phyloP scores from a whole-genome alignment of 1,284 basidiomycete genomes.

The Pyrrhoderma noxium region DNA sequence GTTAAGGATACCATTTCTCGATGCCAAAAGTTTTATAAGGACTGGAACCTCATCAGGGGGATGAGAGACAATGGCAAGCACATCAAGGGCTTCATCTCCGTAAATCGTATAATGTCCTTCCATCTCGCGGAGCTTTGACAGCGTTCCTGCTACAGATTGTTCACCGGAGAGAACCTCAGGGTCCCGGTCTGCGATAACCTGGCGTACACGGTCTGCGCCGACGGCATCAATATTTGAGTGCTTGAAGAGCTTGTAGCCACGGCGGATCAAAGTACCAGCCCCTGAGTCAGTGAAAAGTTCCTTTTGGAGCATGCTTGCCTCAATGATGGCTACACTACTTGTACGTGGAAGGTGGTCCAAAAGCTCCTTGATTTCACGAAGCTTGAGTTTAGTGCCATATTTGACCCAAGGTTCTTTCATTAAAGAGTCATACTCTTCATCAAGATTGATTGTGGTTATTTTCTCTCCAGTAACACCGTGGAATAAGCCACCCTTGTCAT shows the following conservation, averaged over 20 bases:
- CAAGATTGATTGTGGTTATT: slow-evolving; percentile 92
- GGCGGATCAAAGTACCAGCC: slow-evolving; percentile 94
- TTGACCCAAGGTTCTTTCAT: slow-evolving; percentile 99
- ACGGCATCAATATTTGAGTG: slow-evolving; percentile 76
- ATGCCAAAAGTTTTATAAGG: slow-evolving; percentile 87
- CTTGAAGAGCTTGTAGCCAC: slow-evolving; percentile 97
- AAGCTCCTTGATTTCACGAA: slow-evolving; percentile 98
- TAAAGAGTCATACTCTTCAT: slow-evolving; percentile 95
- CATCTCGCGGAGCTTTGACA: slow-evolving; percentile 71
- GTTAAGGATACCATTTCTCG: slow-evolving; percentile 86
- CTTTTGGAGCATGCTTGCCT: slow-evolving; percentile 88
- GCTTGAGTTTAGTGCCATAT: slow-evolving; percentile 98
- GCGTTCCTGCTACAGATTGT: slow-evolving; percentile 85
- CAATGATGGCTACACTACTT: slow-evolving; percentile 98
- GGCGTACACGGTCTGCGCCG: slow-evolving; percentile 88
- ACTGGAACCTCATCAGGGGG: slow-evolving; percentile 87
- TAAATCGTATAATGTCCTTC: slow-evolving; percentile 82
- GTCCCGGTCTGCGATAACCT: slow-evolving; percentile 91
- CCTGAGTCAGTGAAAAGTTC: slow-evolving; percentile 99
- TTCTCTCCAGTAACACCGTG: slow-evolving; percentile 96
- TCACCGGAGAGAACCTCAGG: slow-evolving; percentile 82
- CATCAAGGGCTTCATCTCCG: slow-evolving; percentile 95
- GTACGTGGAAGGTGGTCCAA: slow-evolving; percentile 97
- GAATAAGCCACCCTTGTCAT: slow-evolving; percentile 97
- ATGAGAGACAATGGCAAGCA: slow-evolving; percentile 90